Base-by-base conservation (phyloP, 2,329 filamentous ascomycete species). In the Colletotrichum sp. region DNA sequence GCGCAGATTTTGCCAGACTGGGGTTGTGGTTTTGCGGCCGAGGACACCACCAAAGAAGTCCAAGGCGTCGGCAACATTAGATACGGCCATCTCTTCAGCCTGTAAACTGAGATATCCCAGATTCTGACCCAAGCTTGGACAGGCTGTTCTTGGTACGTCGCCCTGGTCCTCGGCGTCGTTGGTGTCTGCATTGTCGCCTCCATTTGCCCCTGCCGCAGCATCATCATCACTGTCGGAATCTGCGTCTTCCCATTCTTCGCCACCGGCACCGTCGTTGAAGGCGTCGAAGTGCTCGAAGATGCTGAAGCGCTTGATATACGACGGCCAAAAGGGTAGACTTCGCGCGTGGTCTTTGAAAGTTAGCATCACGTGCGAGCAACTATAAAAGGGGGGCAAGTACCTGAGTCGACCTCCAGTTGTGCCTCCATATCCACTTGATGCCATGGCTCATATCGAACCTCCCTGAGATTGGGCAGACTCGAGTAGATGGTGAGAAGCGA, bases 11-110 rank as follows among this genome's bases (percentile, higher is more conserved):
- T 71, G 64, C 81, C 81, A 82, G n/a, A 65, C 64, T 1, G 78
- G 78, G 7, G 77, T 67, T 10, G 63, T 32, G 24, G 63, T 36
- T 59, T 71, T 49, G 44, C 52, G 18, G 52, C 73, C 9, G 71
- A 82, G 78, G 26, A 82, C 79, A 67, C 78, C 77, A 49, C 78
- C 72, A 26, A 79, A 77, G 55, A 79, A 79, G 62, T 69, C 72
- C n/a, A 70, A 69, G 7, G 72, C 72, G 32, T 79, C 77, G 7
- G 71, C 71, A 26, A 79, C 73, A 34, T 78, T 77, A 5, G 77
- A 78, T 28, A 79, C 75, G 30, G 75, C 69, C 59, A 79, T 74
- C 62, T 78, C 77, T 64, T 79, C 77, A 34, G 77, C 52, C 10
- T 78, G 74, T 16, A 78, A 24, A 55, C 77, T 79, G 32, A 68